Evolutionary conservation across 2,329 filamentous ascomycete species (phyloP).

Genomic region (Daldinia eschscholtzii): DNA sequence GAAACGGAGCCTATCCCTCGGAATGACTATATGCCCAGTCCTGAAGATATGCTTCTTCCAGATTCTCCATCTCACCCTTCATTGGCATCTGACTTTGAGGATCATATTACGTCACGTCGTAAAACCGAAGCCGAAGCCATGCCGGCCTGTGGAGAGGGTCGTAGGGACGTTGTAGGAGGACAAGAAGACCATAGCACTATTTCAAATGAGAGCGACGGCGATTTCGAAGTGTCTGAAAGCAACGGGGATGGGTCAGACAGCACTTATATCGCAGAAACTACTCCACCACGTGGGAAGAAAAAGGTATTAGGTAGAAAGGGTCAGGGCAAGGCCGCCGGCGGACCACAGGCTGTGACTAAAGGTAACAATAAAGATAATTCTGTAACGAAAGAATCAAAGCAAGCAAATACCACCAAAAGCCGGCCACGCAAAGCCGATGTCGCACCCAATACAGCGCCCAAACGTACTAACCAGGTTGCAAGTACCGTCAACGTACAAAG

Average conservation of each 20-base stretch:
- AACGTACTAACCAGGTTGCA: slow-evolving; percentile 2
- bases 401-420: slow-evolving; percentile 6
- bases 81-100: slow-evolving; percentile 19
- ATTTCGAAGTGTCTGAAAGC: slow-evolving; percentile 23
- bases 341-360: slow-evolving; percentile 3
- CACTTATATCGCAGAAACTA: slow-evolving; percentile 20
- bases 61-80: slow-evolving; percentile 19
- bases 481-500: neutral
- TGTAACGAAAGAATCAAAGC: slow-evolving; percentile 9
- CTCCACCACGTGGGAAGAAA: slow-evolving; percentile 21
- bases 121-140: slow-evolving; percentile 4
- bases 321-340: slow-evolving; percentile 14
- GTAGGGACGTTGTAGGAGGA: neutral
- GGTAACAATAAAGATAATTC: slow-evolving; percentile 1
- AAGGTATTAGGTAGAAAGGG: slow-evolving; percentile 14
- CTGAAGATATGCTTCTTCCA: slow-evolving; percentile 29
- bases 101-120: slow-evolving; percentile 12
- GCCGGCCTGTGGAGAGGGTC: neutral
- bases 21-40: slow-evolving; percentile 5
- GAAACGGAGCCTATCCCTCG: slow-evolving; percentile 37
- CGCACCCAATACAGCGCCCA: slow-evolving; percentile 7
- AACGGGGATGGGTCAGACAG: slow-evolving; percentile 24
- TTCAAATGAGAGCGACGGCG: slow-evolving; percentile 20
- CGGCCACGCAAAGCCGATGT: slow-evolving; percentile 10
- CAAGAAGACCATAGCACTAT: neutral